Base-by-base conservation (phyloP, 1,284 basidiomycete genomes). In the Chiua sp. region DNA sequence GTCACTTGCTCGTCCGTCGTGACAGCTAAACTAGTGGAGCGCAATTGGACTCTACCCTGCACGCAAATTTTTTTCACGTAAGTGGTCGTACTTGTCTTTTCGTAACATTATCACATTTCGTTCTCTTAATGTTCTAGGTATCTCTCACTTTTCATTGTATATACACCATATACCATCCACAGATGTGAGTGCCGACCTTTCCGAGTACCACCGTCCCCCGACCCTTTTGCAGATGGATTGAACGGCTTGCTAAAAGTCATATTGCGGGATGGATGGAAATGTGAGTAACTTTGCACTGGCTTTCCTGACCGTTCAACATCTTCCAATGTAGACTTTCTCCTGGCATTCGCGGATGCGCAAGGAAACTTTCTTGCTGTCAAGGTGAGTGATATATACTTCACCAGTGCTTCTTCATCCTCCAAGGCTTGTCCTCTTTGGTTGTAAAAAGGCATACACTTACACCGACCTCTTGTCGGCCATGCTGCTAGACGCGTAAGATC, bases 101-200 rank as follows among this genome's bases (percentile, higher is more conserved):
- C 33, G 16, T 3, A 30, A 8, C 22, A 18, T 8, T 18, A 44
- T 59, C 39, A 60, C 46, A 32, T 53, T 26, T 26, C 26, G 26
- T 26, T 54, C 22, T 44, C 48, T 47, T 59, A 51, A 11, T 46
- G n/a, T 39, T 6, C 42, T 47, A 93, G 92, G 57, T 94, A 95
- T 77, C 84, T 92, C 69, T 80, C 86, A n/a, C 68, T 93, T 48
- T 91, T 88, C 75, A 61, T 82, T 13, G 79, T 88, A 55, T 94
- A 90, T 70, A 93, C 92, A 18, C 90, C 92, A 0, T 93, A 92
- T 78, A 95, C 92, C 18, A 90, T 94, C 58, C 90, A 92, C 73
- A 79, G 82, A 73, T 92, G 87, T 90, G 63, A 65, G 85, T 56
- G 2, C 10, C 2, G 3, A 22, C 57, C 12, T 39, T 12, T 11